Base-by-base conservation (phyloP, 2,329 filamentous ascomycete species). In the Fusarium azukiicola region DNA sequence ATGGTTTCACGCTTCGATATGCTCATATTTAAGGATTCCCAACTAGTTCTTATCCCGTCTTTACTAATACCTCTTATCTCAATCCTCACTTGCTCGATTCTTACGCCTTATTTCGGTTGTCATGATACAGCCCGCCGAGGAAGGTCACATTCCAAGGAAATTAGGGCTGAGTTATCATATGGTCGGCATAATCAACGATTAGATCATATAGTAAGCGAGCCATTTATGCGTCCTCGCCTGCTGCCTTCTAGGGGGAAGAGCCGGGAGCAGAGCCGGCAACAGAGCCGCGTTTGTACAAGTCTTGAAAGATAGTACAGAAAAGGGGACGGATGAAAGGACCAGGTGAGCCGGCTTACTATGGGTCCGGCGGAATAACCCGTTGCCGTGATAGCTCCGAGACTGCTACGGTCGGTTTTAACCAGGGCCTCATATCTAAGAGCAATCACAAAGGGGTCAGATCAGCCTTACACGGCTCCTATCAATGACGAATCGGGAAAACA, bases 271-370 rank as follows among this genome's bases (percentile, higher is more conserved):
- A 46, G 27, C 27, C 27, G 27, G 27, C 27, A 32, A 32, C 27
- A 32, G 27, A 32, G 44, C 13, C 44, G 19, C 44, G 44, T 13
- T 19, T 19, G 44, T 19, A 46, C 13, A 46, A 46, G 44, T 14
- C 13, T 46, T 46, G 44, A 8, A 46, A 46, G 44, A 46, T 46
- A 46, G 13, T 46, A 13, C 44, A 19, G 44, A 13, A 46, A 46
- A 46, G 44, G 44, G 44, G 19, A 46, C 13, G 44, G 44, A 32
- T 32, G 36, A 32, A n/a, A 58, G 32, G 27, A 19, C 19, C 23
- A 58, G 54, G 38, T 58, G 32, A 58, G 54, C 11, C 54, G 21
- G 54, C 54, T 40, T 58, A 58, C 36, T 58, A 58, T 58, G 36
- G 54, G 54, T 58, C 54, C 23, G 32, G 17, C n/a, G 23, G 27